Conservation (phyloP, 2,329 filamentous ascomycete genomes). For the Sphaerulina musiva region DNA sequence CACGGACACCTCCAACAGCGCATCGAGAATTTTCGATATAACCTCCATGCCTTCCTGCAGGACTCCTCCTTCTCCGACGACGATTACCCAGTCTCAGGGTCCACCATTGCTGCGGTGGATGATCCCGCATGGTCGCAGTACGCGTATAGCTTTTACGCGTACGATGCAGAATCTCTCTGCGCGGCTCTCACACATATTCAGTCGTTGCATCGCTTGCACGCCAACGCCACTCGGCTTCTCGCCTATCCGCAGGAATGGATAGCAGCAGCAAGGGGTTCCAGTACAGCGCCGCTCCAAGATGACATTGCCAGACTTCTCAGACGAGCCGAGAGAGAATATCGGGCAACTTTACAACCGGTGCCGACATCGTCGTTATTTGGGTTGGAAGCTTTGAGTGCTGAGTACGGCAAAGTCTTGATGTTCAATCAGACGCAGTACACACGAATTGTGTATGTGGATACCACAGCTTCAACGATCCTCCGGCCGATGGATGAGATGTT, state of each 20-base stretch:
- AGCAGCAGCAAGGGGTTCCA: too few relatives aligned
- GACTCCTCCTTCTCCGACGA: too few relatives aligned
- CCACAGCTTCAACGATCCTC: conserved; percentile 54
- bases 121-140: conserved; percentile 25
- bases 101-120: background rate
- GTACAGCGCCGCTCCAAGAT: conserved; percentile 5
- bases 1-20: conserved; percentile 1
- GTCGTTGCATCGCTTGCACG: conserved; percentile 35
- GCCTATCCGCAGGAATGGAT: conserved; percentile 34
- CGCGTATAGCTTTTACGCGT: conserved; percentile 43
- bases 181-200: conserved; percentile 41
- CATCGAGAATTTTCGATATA: background rate
- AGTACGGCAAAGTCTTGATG: conserved; percentile 60
- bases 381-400: conserved; percentile 52
- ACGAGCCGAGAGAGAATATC: conserved; percentile 44
- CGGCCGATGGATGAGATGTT: conserved; percentile 60
- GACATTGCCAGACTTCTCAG: conserved; percentile 38
- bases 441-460: conserved; percentile 50
- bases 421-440: conserved; percentile 60
- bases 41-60: background rate
- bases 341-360: conserved; percentile 44
- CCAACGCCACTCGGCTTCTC: conserved; percentile 40
- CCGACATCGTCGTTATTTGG: conserved; percentile 26
- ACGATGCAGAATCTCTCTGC: conserved; percentile 39
- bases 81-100: too few relatives aligned